phyloP scores from a whole-genome alignment of 768 basidiomycete genomes.

The Rhodotorula sphaerocarpa region DNA sequence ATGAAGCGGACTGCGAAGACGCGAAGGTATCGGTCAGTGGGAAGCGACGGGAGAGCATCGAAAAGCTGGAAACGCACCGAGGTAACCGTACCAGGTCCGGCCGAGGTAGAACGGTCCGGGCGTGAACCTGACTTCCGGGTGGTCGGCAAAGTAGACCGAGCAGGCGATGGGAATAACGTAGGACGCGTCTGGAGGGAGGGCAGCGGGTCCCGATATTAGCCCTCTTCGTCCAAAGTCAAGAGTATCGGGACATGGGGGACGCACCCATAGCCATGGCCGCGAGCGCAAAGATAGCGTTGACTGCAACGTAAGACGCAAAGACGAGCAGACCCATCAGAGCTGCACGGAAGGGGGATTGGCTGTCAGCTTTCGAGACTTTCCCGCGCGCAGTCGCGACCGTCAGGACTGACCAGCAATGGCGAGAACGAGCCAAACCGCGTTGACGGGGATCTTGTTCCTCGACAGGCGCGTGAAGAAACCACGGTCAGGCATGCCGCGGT shows the following conservation, averaged over 20 bases:
- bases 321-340: slow-evolving; percentile 31
- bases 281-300: slow-evolving; percentile 37
- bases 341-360: background rate
- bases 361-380: too few species aligned
- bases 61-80: slow-evolving; percentile 14
- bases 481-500: slow-evolving; percentile 56
- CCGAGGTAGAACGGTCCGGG: slow-evolving; percentile 43
- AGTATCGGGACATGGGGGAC: background rate
- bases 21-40: background rate
- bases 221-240: too few species aligned
- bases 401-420: slow-evolving; percentile 26
- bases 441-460: slow-evolving; percentile 58
- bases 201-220: too few species aligned
- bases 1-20: slow-evolving; percentile 4
- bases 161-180: slow-evolving; percentile 36
- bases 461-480: slow-evolving; percentile 68
- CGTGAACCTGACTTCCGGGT: slow-evolving; percentile 39
- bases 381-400: background rate
- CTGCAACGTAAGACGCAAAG: slow-evolving; percentile 36
- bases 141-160: slow-evolving; percentile 35
- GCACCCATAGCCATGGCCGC: slow-evolving; percentile 28
- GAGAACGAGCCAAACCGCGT: slow-evolving; percentile 38
- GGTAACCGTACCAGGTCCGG: slow-evolving; percentile 10
- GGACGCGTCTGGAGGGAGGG: slow-evolving; percentile 14
- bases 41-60: slow-evolving; percentile 28